Base-by-base conservation (phyloP, 2,329 filamentous ascomycete species). In the Penicillium expansum region DNA sequence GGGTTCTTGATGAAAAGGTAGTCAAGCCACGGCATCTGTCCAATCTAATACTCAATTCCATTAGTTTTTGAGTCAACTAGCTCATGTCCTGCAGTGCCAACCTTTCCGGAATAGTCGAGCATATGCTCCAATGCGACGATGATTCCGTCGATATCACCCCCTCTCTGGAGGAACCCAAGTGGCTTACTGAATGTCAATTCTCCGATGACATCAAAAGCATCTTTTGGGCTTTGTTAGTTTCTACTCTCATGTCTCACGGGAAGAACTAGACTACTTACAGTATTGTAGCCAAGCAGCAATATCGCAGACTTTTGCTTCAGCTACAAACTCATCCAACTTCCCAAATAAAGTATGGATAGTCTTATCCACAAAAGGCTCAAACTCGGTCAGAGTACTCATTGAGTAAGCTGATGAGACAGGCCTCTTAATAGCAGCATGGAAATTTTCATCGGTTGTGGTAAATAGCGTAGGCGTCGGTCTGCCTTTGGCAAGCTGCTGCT, bases 371-470 rank as follows among this genome's bases (percentile, higher is more conserved):
- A 73, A 70, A 1, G 68, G 67, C 51, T 76, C 73, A 42, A 74
- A 76, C 11, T 74, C 71, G 6, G 77, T 69, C 13, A 80, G 56
- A 0, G 70, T 77, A 20, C 67, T 74, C 66, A 80, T 70, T 1
- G 74, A 71, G 58, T 80, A 80, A 0, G 73, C 69, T 33, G 67
- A 66, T 0, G 76, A 72, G 13, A 78, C 69, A 0, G 72, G 66
- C 14, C 73, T 69, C 45, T 76, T 77, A 7, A 77, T 74, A 10
- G 63, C 68, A 2, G 74, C 72, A 59, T 81, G 78, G 24, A 73
- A 71, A 1, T 54, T 62, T 51, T 79, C 77, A 38, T 67, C 60
- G 4, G 60, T 55, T 5, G 63, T 60, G 3, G 59, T 60, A 44
- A 66, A 67, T 7, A 67, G 54, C 1, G 64, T 67, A 22, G 59